Conservation (phyloP, 208 protist genomes). For the Wallacemonas rigidus region DNA sequence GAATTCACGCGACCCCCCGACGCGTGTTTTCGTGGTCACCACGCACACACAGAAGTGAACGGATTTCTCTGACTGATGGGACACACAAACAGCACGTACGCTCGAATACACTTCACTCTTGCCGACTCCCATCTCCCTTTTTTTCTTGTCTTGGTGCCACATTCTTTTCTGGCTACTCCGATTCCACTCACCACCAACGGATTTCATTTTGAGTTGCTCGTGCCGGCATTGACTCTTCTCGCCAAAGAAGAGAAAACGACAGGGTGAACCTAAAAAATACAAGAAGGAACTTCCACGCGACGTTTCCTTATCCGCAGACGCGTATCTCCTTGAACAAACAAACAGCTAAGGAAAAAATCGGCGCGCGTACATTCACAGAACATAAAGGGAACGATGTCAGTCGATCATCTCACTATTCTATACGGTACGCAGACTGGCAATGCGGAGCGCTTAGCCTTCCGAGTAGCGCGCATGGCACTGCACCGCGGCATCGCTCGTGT, state of each 20-base stretch:
- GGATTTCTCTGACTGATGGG: too few species aligned
- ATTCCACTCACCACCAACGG: too few species aligned
- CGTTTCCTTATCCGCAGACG: too few species aligned
- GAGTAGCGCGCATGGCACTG: conserved; percentile 57
- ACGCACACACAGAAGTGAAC: too few species aligned
- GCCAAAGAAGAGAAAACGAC: not conserved
- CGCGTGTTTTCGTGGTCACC: too few species aligned
- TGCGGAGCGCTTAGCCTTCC: conserved; percentile 67
- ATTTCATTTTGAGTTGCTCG: too few species aligned
- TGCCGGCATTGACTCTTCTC: too few species aligned
- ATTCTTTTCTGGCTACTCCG: too few species aligned
- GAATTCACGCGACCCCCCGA: too few species aligned
- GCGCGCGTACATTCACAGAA: not conserved
- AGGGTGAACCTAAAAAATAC: not conserved
- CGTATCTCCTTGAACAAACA: too few species aligned
- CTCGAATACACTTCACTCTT: too few species aligned
- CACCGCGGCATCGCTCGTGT: conserved; percentile 45
- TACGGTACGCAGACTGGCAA: conserved; percentile 86
- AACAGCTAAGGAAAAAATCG: conserved; percentile 15
- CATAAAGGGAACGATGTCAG: conserved; percentile 7
- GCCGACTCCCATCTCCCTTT: not conserved
- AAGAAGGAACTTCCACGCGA: not conserved
- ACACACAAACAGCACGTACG: too few species aligned
- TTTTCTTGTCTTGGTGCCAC: not conserved
- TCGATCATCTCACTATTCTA: conserved; percentile 54